A percentile compares a stretch with the other conserved stretches of the same genome.
Evolutionary conservation across 192 early-diverging fungal genomes (phyloP).

Genomic region (Linnemannia elongata): DNA sequence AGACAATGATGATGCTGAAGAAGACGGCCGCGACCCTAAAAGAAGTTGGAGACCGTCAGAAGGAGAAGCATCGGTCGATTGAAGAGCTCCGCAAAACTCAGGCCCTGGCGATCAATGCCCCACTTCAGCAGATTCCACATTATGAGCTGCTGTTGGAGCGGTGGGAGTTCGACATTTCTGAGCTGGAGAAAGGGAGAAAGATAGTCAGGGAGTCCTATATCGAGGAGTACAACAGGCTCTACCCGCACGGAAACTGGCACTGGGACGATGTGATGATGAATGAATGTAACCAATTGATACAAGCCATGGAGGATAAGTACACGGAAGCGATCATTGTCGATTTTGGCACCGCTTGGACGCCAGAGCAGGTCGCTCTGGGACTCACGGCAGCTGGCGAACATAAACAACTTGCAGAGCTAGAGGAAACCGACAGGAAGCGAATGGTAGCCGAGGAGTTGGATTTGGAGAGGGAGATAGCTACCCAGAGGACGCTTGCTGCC

Average conservation of each 20-base stretch:
- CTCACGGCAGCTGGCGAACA: not conserved
- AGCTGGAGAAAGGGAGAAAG: not conserved
- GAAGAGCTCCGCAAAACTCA: not conserved
- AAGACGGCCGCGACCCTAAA: not conserved
- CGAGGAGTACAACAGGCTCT: too few species aligned
- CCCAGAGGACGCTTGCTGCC: not conserved
- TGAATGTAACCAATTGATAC: not conserved
- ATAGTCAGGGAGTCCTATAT: too few species aligned
- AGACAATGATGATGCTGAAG: not conserved
- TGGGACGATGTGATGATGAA: too few species aligned
- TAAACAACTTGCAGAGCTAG: not conserved
- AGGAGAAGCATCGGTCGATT: not conserved
- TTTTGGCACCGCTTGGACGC: not conserved
- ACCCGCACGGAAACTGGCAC: too few species aligned
- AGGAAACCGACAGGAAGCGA: not conserved
- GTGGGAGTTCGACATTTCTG: not conserved
- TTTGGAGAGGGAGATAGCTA: not conserved
- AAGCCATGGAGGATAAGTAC: not conserved
- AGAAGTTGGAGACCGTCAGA: not conserved
- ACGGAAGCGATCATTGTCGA: not conserved
- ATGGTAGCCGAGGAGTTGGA: not conserved
- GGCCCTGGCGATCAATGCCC: not conserved
- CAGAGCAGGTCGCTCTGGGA: not conserved
- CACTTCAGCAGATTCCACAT: not conserved
- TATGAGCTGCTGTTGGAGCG: not conserved